A percentile compares a stretch with the other conserved stretches of the same genome.
Evolutionary conservation across 1,284 basidiomycete genomes (phyloP).

Genomic region (Cryptococcus sp.): DNA sequence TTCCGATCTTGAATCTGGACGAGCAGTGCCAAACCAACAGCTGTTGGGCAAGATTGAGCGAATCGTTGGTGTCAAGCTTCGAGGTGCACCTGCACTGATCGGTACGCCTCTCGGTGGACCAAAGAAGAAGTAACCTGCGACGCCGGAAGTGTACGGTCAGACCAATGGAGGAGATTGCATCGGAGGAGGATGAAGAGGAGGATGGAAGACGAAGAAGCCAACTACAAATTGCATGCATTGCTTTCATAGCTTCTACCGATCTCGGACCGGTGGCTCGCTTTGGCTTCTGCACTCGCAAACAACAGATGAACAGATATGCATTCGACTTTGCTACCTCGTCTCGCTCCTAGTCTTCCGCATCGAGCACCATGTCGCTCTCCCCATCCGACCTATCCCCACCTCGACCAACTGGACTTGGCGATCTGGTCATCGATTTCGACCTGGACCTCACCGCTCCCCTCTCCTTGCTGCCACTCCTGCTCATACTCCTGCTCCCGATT

Average conservation of each 20-base stretch:
- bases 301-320: too few relatives aligned
- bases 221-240: too few relatives aligned
- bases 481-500: not conserved
- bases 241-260: too few relatives aligned
- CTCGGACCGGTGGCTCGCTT: too few relatives aligned
- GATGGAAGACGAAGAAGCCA: too few relatives aligned
- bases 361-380: conserved; percentile 33
- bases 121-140: conserved; percentile 38
- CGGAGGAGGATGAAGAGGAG: too few relatives aligned
- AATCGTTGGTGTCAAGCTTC: conserved; percentile 80
- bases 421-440: conserved; percentile 6
- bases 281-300: too few relatives aligned
- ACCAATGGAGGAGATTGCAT: too few relatives aligned
- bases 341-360: conserved; percentile 18
- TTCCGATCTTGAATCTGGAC: conserved; percentile 77
- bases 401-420: conserved; percentile 29
- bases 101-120: conserved; percentile 44
- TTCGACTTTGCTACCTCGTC: not conserved
- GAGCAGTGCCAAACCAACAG: conserved; percentile 83
- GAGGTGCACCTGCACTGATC: conserved; percentile 56
- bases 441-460: conserved; percentile 19
- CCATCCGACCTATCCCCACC: conserved; percentile 17
- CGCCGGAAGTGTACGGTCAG: not conserved
- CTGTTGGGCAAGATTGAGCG: conserved; percentile 91
- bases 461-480: not conserved